phyloP scores from a whole-genome alignment of 1,284 basidiomycete genomes.

The Ustilago loliicola region DNA sequence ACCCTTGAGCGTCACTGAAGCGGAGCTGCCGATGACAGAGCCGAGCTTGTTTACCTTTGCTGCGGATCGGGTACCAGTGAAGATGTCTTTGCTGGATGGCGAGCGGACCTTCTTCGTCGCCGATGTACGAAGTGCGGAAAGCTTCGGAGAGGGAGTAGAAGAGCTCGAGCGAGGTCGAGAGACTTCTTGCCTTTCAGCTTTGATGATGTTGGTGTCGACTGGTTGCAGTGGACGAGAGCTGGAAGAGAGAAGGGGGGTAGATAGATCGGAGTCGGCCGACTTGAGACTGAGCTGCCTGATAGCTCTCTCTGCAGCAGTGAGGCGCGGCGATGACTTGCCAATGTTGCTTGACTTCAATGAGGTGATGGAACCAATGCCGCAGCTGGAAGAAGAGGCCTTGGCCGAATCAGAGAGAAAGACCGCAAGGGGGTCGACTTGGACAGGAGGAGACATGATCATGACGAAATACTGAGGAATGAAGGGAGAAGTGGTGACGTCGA shows the following conservation, averaged over 20 bases:
- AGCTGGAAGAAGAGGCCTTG: neutral
- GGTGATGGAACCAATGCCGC: neutral
- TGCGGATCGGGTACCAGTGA: slow-evolving; percentile 5
- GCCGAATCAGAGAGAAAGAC: slow-evolving; percentile 2
- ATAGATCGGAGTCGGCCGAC: neutral
- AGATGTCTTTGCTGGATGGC: slow-evolving; percentile 13
- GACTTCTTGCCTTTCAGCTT: slow-evolving; percentile 12
- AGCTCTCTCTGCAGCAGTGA: neutral
- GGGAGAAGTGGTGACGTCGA: too few species aligned
- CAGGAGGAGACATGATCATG: slow-evolving; percentile 31
- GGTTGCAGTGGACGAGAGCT: slow-evolving; percentile 22
- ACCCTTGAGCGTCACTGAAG: slow-evolving; percentile 27
- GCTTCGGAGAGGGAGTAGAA: slow-evolving; percentile 15
- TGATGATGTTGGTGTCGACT: slow-evolving; percentile 30
- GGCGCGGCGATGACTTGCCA: neutral
- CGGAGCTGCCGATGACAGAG: slow-evolving; percentile 9
- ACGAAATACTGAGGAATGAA: neutral
- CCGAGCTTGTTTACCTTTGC: slow-evolving; percentile 13
- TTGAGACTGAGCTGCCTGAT: slow-evolving; percentile 1
- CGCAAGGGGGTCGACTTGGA: slow-evolving; percentile 6
- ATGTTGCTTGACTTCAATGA: neutral
- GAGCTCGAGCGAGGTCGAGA: neutral
- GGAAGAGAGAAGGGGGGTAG: neutral
- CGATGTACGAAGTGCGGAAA: neutral
- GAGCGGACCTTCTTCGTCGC: slow-evolving; percentile 26